Evolutionary conservation across 768 basidiomycete genomes (phyloP).

Genomic region (Daedaleopsis nitida): DNA sequence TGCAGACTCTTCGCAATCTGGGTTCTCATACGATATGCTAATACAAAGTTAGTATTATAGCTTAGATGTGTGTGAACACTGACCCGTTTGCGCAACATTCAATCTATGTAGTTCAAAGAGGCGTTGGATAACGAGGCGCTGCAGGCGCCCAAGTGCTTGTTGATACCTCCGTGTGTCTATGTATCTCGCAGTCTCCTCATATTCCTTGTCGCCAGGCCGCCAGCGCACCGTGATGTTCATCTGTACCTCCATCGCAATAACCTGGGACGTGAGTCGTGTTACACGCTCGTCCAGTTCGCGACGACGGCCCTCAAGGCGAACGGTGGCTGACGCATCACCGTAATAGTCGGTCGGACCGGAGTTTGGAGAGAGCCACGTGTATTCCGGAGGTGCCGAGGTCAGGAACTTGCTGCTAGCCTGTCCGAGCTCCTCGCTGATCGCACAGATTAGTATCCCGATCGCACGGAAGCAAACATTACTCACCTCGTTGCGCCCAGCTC

Average conservation of each 20-base stretch:
- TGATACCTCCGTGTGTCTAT: constrained; percentile 28
- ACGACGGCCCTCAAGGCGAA: constrained; percentile 28
- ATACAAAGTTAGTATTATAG: not conserved
- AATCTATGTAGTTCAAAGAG: constrained; percentile 42
- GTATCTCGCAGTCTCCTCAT: constrained; percentile 21
- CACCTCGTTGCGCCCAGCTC: constrained; percentile 5
- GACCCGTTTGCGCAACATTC: constrained; percentile 40
- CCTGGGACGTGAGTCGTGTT: constrained; percentile 20
- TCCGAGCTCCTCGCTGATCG: not conserved
- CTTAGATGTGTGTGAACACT: too few species aligned
- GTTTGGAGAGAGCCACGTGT: not conserved
- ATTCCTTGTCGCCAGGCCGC: constrained; percentile 29
- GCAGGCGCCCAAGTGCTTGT: constrained; percentile 34
- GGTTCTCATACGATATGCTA: constrained; percentile 34
- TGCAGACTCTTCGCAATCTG: constrained; percentile 36
- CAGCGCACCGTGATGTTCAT: constrained; percentile 21
- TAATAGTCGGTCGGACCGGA: constrained; percentile 1
- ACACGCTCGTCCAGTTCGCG: constrained; percentile 22
- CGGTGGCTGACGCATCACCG: constrained; percentile 21
- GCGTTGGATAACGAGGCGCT: constrained; percentile 37
- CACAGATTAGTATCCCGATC: not conserved
- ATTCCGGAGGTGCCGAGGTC: not conserved
- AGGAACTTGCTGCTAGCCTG: constrained; percentile 1
- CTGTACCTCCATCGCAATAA: constrained; percentile 25
- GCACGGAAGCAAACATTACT: not conserved